Evolutionary conservation across 2,329 filamentous ascomycete genomes (phyloP), one percentile per base, ranked within the genome.

Genomic region (Calonectria montana): DNA sequence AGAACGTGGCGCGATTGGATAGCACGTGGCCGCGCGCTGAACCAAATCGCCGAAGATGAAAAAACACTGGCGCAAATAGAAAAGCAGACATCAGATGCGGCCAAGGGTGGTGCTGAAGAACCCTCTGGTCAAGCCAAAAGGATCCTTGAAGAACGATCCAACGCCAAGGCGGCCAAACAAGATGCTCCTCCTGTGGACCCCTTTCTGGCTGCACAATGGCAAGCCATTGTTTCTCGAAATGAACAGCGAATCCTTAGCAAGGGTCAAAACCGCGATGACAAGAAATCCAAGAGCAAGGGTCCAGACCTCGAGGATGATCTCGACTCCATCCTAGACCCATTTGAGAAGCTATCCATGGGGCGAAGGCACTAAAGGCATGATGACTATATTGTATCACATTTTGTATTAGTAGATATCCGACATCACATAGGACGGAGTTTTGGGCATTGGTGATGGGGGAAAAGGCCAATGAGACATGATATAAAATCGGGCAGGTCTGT

Each of bases 21-120:
- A 25, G 87, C 86, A 9, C 80, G 86, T 31, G 83, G 83, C 2
- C 74, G 76, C 27, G 87, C 86, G 7, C 73, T 88, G 66, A 76
- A 84, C 69, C 73, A 82, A 39, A 80, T 89, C 27, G 80, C 84
- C 7, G 79, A 85, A 50, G 74, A 80, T 13, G 87, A 88, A 77
- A 81, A 78, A 69, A 66, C 48, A 10, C 70, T 82, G 37, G 76
- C 73, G 8, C 73, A 80, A 61, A 70, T 77, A 65, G 79, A 82
- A 57, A 67, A 65, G 39, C 4, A 61, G 47, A 65, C 31, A n/a
- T 16, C 53, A 4, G 53, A 62, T 10, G 25, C 29, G 21, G 23
- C 43, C 18, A 13, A 65, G 47, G 25, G 41, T 3, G 27, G 21
- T n/a, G 31, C 7, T 25, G 29, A 23, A n/a, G 21, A 18, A 23